Evolutionary conservation across 495 filamentous ascomycete genomes (phyloP), one percentile per base, ranked within the genome.

Genomic region (Schizothecium vesticola): DNA sequence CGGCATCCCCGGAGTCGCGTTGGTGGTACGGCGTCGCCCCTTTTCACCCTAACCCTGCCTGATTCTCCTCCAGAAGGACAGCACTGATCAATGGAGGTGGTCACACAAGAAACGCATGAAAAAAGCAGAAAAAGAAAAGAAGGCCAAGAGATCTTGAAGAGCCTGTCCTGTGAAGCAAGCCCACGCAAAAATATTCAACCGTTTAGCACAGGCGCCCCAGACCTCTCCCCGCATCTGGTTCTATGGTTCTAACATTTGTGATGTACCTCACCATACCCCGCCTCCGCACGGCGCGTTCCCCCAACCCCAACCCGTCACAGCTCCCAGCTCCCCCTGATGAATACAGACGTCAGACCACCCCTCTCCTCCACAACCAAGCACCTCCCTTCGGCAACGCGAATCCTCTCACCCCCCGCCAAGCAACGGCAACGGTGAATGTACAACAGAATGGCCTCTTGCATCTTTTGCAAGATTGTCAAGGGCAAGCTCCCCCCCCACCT

Each of bases 401-500:
- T 24, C 23, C 63, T 29, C 29, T 6, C 33, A 26, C 10, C 55
- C 43, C 19, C 26, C 26, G 3, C 28, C 6, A 8, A 13, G 21
- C 31, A 16, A 21, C 19, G 11, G 25, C 3, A 63, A 59, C 36
- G 26, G 9, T 24, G 62, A 66, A 75, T 79, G 77, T 66, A 73
- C 31, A 75, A 70, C 71, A 79, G 72, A 59, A 78, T 78, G 76
- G 76, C 77, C 23, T 86, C 91, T 58, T 99, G 95, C 74, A 94
- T 98, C 78, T 99, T 99, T 84, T 99, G 95, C 86, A 96, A 91
- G 76, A 98, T 99, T 77, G 91, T 99, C 81, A 96, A 96, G 85
- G 95, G 93, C 90, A 81, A 67, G 78, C 71, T 55, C 21, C 43
- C 56, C 55, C 56, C 56, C 19, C 67, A 28, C 51, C 22, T 12